Percentiles rank a stretch among this genome's conserved stretches.
Evolutionary conservation across 306 rosid genomes (phyloP).

Genomic region (Medicago arabica): DNA sequence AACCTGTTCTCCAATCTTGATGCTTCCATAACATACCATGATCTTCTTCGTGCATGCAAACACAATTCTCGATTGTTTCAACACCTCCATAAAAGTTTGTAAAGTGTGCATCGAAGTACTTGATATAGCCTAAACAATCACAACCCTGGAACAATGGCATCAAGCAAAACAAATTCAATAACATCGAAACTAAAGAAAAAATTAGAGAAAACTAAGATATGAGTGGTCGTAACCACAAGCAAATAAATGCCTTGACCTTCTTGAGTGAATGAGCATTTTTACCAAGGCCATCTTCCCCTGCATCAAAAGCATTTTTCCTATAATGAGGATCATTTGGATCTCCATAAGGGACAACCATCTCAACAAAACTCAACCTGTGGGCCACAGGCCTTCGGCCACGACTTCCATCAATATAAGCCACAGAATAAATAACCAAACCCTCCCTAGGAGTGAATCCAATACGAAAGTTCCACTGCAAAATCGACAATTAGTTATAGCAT

Average conservation of each 20-base stretch:
- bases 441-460: slow-evolving; percentile 82
- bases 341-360: slow-evolving; percentile 92
- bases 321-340: slow-evolving; percentile 90
- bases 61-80: slow-evolving; percentile 84
- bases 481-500: slow-evolving; percentile 26
- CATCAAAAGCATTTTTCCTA: slow-evolving; percentile 89
- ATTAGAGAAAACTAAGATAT: background rate
- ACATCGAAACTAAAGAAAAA: slow-evolving; percentile 30
- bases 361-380: slow-evolving; percentile 77
- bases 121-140: slow-evolving; percentile 79
- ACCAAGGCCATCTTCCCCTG: slow-evolving; percentile 86
- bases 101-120: slow-evolving; percentile 79
- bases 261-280: slow-evolving; percentile 87
- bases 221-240: background rate
- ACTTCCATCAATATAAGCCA: slow-evolving; percentile 76
- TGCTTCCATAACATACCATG: slow-evolving; percentile 88
- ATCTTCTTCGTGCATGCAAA: slow-evolving; percentile 85
- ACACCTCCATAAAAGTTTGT: slow-evolving; percentile 79
- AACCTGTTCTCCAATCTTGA: slow-evolving; percentile 89
- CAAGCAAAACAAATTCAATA: slow-evolving; percentile 33
- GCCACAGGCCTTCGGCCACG: slow-evolving; percentile 82
- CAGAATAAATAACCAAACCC: slow-evolving; percentile 74
- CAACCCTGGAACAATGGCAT: slow-evolving; percentile 65
- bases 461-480: slow-evolving; percentile 83
- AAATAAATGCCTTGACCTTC: slow-evolving; percentile 54